A percentile compares a stretch with the other conserved stretches of the same genome.
phyloP scores from a whole-genome alignment of 371 early-diverging fungal genomes.

The Mycotypha africana region DNA sequence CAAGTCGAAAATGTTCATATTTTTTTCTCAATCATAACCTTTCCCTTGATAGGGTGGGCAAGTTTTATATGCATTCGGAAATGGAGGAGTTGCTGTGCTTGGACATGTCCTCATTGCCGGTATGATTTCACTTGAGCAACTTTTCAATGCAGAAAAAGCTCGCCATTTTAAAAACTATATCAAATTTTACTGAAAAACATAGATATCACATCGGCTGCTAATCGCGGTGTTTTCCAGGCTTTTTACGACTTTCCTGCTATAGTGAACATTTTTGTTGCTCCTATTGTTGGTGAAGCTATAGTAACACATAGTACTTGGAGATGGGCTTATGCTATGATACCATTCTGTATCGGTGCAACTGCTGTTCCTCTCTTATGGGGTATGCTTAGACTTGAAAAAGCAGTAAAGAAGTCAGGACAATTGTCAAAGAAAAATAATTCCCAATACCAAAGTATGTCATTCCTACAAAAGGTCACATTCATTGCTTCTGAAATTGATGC shows the following conservation, averaged over 20 bases:
- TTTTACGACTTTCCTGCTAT: conserved; percentile 37
- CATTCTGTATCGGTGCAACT: too few species aligned
- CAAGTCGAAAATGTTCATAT: background rate
- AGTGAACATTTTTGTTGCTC: conserved; percentile 25
- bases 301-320: too few species aligned
- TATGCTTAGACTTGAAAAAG: conserved; percentile 20
- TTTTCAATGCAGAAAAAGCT: too few species aligned
- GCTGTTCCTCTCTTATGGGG: conserved; percentile 22
- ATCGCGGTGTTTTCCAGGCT: conserved; percentile 18
- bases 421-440: conserved; percentile 1
- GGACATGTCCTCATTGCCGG: conserved; percentile 43
- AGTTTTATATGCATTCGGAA: conserved; percentile 35
- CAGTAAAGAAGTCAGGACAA: too few species aligned
- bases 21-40: too few species aligned
- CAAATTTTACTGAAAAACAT: background rate
- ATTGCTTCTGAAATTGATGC: conserved; percentile 36
- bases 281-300: background rate
- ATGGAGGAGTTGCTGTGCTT: conserved; percentile 30
- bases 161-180: too few species aligned
- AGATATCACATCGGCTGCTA: conserved; percentile 21
- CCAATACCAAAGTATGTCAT: conserved; percentile 2
- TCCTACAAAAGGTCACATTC: background rate
- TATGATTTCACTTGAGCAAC: conserved; percentile 2
- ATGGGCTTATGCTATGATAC: too few species aligned
- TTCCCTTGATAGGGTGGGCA: conserved; percentile 35